Percentiles rank a stretch among this genome's conserved stretches.
Conservation (phyloP, 2,329 filamentous ascomycete genomes). For the Coniochaeta sp. region DNA sequence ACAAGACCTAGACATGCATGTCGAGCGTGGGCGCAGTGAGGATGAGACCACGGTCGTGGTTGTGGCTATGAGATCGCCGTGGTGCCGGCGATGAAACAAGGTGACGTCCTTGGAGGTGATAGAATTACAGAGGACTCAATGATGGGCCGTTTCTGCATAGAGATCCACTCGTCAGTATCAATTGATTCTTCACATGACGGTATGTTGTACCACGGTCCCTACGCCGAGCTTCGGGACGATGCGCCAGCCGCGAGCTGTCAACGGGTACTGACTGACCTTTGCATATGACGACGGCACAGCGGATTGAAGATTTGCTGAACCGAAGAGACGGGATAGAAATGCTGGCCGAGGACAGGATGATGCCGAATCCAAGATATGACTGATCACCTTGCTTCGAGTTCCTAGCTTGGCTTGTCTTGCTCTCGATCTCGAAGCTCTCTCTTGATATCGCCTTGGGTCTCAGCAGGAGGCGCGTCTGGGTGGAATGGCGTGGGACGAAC, state of each 20-base stretch:
- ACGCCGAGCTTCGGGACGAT: background rate
- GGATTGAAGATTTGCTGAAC: no score
- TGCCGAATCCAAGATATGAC: background rate
- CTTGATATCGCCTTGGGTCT: background rate
- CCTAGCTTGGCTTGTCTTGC: background rate
- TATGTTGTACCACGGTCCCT: background rate
- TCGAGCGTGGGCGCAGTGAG: background rate
- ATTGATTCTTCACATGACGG: background rate
- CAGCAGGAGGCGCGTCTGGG: background rate
- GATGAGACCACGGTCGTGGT: background rate
- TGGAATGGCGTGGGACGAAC: background rate
- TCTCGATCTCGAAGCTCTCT: background rate
- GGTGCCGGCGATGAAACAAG: background rate
- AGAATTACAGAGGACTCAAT: background rate
- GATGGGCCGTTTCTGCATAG: background rate
- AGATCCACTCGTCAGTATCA: background rate
- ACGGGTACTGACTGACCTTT: background rate
- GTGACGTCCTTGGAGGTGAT: background rate
- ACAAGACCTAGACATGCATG: background rate
- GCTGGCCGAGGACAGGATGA: background rate
- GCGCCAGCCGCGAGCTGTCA: background rate
- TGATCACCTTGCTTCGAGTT: background rate
- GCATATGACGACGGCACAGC: background rate
- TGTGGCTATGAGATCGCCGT: background rate
- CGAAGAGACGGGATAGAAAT: background rate